phyloP scores from a whole-genome alignment of 306 rosid genomes.

The Cucurbita ficifolia region DNA sequence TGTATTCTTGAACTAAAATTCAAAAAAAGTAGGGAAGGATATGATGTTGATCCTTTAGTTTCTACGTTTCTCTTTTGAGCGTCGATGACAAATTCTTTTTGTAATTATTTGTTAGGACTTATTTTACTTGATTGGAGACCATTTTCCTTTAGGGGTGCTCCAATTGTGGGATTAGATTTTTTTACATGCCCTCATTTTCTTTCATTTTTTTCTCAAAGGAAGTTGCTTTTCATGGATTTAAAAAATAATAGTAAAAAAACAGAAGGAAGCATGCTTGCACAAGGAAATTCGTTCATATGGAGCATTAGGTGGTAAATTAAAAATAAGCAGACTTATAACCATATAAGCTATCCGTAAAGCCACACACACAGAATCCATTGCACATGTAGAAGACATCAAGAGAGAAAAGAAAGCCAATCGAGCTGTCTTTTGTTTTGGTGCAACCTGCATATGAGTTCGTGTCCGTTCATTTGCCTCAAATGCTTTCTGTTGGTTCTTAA shows the following conservation, averaged over 20 bases:
- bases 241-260: no score
- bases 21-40: neutral
- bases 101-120: no score
- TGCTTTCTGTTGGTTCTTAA: slow-evolving; percentile 89
- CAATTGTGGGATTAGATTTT: no score
- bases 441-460: slow-evolving; percentile 92
- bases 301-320: neutral
- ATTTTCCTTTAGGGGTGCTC: no score
- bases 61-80: no score
- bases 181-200: no score
- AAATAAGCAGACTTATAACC: neutral
- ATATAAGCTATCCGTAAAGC: neutral
- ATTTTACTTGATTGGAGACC: no score
- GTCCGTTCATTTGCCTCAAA: slow-evolving; percentile 79
- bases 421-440: neutral
- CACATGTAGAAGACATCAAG: neutral
- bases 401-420: neutral
- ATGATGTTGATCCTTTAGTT: no score
- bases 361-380: neutral
- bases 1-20: neutral
- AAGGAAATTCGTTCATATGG: neutral
- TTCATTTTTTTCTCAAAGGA: no score
- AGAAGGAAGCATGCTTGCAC: neutral
- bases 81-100: no score
- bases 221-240: no score